phyloP scores from a whole-genome alignment of 352 stramenopile genomes.

The Phytophthora pini region DNA sequence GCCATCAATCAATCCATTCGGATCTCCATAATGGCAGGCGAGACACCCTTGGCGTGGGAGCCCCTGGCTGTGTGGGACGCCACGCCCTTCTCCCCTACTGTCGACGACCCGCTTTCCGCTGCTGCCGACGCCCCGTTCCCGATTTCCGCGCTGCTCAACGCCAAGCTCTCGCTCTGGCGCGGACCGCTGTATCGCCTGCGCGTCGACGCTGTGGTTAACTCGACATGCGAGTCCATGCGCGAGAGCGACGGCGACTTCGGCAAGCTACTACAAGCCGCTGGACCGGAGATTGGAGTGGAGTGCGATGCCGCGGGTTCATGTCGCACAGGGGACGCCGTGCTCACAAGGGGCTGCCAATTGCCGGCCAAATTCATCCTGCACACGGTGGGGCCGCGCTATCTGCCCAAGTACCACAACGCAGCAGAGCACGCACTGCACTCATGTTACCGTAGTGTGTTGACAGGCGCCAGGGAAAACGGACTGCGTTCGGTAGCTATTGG shows the following conservation, averaged over 20 bases:
- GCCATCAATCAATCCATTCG: neutral
- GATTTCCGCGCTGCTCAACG: conserved; percentile 45
- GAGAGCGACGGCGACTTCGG: conserved; percentile 70
- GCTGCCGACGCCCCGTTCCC: conserved; percentile 30
- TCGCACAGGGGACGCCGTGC: conserved; percentile 83
- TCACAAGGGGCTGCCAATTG: conserved; percentile 80
- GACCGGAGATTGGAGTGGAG: conserved; percentile 76
- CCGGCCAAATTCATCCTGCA: conserved; percentile 80
- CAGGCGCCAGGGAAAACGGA: conserved; percentile 66
- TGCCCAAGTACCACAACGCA: conserved; percentile 74
- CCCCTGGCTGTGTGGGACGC: conserved; percentile 23
- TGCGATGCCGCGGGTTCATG: conserved; percentile 65
- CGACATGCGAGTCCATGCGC: conserved; percentile 76
- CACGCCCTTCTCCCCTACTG: neutral
- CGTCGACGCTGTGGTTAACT: conserved; percentile 81
- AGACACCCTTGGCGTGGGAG: conserved; percentile 14
- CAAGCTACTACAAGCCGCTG: conserved; percentile 73
- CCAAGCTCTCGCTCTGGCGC: conserved; percentile 62
- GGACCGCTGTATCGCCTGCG: conserved; percentile 59
- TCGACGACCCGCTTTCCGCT: conserved; percentile 11
- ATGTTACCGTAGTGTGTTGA: conserved; percentile 77
- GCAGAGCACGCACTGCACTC: conserved; percentile 85
- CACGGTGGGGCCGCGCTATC: conserved; percentile 88
- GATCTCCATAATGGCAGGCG: conserved; percentile 15
- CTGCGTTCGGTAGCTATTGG: conserved; percentile 75